phyloP scores from a whole-genome alignment of 345 rosid genomes.

The Moricandia arvensis region DNA sequence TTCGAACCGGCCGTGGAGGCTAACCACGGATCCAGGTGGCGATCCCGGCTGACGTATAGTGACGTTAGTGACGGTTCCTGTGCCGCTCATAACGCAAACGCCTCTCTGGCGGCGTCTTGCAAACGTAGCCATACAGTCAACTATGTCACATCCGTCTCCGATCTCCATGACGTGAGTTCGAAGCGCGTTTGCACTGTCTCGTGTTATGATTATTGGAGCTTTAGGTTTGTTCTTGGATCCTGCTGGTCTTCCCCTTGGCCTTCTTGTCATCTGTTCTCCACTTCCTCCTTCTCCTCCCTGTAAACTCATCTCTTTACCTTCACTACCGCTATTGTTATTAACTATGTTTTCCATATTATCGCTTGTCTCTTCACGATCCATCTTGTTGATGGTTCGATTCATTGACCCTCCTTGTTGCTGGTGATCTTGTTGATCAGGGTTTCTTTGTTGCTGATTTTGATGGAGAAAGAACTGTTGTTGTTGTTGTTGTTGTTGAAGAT shows the following conservation, averaged over 20 bases:
- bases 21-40: constrained; percentile 74
- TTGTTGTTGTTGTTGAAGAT: constrained; percentile 56
- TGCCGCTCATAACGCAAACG: constrained; percentile 92
- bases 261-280: constrained; percentile 58
- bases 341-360: constrained; percentile 38
- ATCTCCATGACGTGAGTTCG: constrained; percentile 95
- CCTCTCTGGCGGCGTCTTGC: constrained; percentile 89
- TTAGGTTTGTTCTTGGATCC: constrained; percentile 97
- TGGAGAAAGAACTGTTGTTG: constrained; percentile 38
- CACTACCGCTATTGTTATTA: constrained; percentile 42
- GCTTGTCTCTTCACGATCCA: constrained; percentile 51
- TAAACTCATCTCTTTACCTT: constrained; percentile 46
- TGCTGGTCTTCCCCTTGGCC: constrained; percentile 88
- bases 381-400: constrained; percentile 52
- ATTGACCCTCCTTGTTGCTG: constrained; percentile 65
- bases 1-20: constrained; percentile 87
- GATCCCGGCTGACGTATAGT: constrained; percentile 89
- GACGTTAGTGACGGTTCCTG: constrained; percentile 79
- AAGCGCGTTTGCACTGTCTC: constrained; percentile 94
- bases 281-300: constrained; percentile 39
- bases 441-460: constrained; percentile 57
- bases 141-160: constrained; percentile 84
- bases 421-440: constrained; percentile 50
- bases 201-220: constrained; percentile 87
- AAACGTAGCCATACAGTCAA: constrained; percentile 78